A percentile compares a stretch with the other conserved stretches of the same genome.
These are phyloP conservation scores for Trifolium repens DNA, from an alignment of 306 rosid species.

Conservation along the genomic window DNA sequence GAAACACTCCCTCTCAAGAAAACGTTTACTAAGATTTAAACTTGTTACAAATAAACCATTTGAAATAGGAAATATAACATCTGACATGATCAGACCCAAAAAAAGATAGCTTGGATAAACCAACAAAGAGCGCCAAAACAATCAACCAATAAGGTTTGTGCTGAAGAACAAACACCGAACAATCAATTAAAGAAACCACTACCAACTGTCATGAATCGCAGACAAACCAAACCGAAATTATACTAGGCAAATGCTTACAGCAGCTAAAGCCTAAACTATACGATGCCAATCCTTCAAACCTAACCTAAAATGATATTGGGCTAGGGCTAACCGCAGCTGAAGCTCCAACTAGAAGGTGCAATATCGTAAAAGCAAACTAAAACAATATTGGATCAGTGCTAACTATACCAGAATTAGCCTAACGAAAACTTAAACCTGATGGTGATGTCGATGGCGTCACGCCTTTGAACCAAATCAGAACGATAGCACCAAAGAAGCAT, in stretches of 20 bases:
- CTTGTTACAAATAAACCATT: too few species aligned
- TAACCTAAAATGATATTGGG: too few species aligned
- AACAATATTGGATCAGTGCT: neutral
- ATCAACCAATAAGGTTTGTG: neutral
- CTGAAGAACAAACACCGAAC: neutral
- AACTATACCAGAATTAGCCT: neutral
- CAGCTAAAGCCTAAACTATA: too few species aligned
- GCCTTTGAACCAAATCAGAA: too few species aligned
- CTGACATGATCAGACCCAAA: too few species aligned
- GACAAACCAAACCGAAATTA: too few species aligned
- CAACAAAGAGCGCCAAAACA: neutral
- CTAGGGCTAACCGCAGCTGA: too few species aligned
- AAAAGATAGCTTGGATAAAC: neutral
- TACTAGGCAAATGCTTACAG: too few species aligned
- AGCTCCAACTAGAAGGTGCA: too few species aligned
- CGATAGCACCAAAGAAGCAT: neutral
- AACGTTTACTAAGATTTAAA: neutral
- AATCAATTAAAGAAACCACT: neutral
- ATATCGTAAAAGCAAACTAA: neutral
- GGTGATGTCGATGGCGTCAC: neutral
- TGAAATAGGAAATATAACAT: too few species aligned
- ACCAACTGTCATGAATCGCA: too few species aligned
- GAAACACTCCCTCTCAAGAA: neutral
- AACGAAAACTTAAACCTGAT: neutral
- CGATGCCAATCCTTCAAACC: too few species aligned